Base-by-base conservation (phyloP, 2,329 filamentous ascomycete species). In the Xylariaceae sp. region DNA sequence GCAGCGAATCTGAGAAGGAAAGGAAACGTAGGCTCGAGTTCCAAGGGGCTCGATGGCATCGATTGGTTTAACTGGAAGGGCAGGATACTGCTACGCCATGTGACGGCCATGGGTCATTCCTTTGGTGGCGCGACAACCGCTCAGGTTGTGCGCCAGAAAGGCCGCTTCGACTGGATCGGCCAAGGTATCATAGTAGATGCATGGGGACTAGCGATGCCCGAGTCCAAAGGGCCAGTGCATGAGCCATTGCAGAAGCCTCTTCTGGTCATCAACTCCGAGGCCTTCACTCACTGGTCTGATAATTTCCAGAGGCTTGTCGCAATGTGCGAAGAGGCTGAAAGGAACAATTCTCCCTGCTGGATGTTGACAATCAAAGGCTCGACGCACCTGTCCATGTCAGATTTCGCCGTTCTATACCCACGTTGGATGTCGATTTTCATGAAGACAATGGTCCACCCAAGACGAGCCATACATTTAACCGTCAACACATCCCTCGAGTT, bases 281-380 rank as follows among this genome's bases (percentile, higher is more conserved):
- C 78, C 0, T 84, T 84, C 61, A 82, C 82, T 67, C 80, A 83
- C 59, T 84, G 80, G 80, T 69, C 73, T 15, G 65, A 69, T 2
- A 85, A 83, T 44, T 81, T 81, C 52, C 62, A 75, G 28, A 67
- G 72, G 24, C 68, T 83, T 8, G 66, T 72, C 45, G 63, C 66
- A 0, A 62, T 84, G 12, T 74, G 77, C 54, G 61, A 70, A 16
- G 78, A 84, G 58, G 73, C 67, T 3, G 67, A 63, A 27, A 64
- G 66, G 8, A 63, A 68, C 7, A 67, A 67, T 9, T 59, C 59
- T 2, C 59, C 65, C 2, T 67, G 64, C 31, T 76, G 71, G 70
- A 69, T 74, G 58, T 58, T 72, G 53, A 69, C 70, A 17, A 65
- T 73, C 35, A 64, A 67, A 26, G 81, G 81, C 17, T 80, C 78